Evolutionary conservation across 2,329 filamentous ascomycete genomes (phyloP).

Genomic region (Zymoseptoria ardabiliae): DNA sequence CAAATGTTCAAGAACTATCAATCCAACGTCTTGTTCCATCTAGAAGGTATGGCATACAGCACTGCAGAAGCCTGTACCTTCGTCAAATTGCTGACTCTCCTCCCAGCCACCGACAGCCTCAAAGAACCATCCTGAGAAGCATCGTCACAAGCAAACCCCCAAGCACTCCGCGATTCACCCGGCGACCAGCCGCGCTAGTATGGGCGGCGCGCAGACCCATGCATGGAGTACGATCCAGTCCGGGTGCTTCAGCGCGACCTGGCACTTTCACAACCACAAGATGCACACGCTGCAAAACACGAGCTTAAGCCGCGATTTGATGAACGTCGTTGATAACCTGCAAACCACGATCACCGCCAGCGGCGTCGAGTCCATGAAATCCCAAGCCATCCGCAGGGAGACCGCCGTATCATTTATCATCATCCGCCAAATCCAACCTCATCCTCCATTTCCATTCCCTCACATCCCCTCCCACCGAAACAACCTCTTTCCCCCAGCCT

Average conservation of each 20-base stretch:
- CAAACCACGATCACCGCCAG: background rate
- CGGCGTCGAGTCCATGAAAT: no score
- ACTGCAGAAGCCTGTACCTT: background rate
- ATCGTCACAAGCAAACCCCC: background rate
- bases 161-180: background rate
- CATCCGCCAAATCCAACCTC: background rate
- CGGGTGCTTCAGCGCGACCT: background rate
- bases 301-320: background rate
- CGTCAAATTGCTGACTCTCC: slow-evolving; percentile 1
- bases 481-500: background rate
- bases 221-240: background rate
- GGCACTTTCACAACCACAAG: background rate
- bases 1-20: slow-evolving; percentile 99
- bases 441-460: background rate
- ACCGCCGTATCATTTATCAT: no score
- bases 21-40: slow-evolving; percentile 91
- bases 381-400: no score
- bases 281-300: background rate
- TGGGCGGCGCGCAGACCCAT: background rate
- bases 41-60: slow-evolving; percentile 63
- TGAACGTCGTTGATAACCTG: background rate
- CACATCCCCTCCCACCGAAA: background rate
- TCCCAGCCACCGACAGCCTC: slow-evolving; percentile 21
- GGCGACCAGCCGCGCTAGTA: background rate
- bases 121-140: slow-evolving; percentile 20